These are phyloP conservation scores for Ceriops zippeliana DNA, from an alignment of 345 rosid genomes.

Conservation along the genomic window DNA sequence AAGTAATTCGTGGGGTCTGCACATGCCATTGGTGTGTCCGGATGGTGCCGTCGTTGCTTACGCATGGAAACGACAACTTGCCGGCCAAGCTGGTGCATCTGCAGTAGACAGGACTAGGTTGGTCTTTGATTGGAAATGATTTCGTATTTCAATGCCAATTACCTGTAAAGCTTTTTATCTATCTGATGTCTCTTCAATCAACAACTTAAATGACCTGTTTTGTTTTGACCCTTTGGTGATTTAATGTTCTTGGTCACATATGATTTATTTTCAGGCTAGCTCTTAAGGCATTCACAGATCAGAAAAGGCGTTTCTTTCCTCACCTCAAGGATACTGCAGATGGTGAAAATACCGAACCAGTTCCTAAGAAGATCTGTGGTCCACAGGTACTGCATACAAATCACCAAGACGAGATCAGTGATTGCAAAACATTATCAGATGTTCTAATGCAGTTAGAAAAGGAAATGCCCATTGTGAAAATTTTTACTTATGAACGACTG, in stretches of 20 bases:
- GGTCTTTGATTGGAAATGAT: neutral
- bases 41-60: constrained; percentile 97
- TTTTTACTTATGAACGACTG: constrained; percentile 63
- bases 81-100: constrained; percentile 99
- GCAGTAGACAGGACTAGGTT: constrained; percentile 97
- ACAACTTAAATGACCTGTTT: neutral
- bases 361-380: constrained; percentile 45
- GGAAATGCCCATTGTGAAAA: constrained; percentile 54
- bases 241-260: neutral
- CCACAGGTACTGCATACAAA: constrained; percentile 29
- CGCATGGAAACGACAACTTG: constrained; percentile 97
- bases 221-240: too few species aligned
- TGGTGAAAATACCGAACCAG: constrained; percentile 37
- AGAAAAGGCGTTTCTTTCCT: constrained; percentile 82
- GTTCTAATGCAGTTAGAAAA: constrained; percentile 54
- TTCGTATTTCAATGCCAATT: neutral
- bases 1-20: constrained; percentile 91
- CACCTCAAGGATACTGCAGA: constrained; percentile 65
- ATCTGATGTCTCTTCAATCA: neutral
- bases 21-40: constrained; percentile 92
- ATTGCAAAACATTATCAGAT: constrained; percentile 60
- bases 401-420: constrained; percentile 42
- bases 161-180: neutral
- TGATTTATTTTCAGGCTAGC: constrained; percentile 55
- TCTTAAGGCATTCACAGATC: constrained; percentile 91